These are phyloP conservation scores for Arthrobotrys conoides DNA, from an alignment of 2,329 filamentous ascomycete species.

Conservation along the genomic window DNA sequence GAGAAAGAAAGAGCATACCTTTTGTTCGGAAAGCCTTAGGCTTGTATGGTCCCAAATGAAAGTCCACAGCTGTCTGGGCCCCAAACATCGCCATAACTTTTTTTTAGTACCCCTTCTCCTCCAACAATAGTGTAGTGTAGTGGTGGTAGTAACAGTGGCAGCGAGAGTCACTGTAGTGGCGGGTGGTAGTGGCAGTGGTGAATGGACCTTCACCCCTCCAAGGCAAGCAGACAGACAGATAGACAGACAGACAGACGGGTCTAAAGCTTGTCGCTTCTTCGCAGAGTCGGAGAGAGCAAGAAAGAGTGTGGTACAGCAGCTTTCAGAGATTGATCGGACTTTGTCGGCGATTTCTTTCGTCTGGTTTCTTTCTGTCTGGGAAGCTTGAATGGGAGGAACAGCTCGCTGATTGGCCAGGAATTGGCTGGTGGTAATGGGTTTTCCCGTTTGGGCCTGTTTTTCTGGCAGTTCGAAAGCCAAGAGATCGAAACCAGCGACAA, in stretches of 20 bases:
- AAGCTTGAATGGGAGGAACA: not conserved
- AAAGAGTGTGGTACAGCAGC: not conserved
- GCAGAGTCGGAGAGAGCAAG: not conserved
- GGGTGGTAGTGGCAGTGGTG: not conserved
- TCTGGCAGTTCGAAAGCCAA: not conserved
- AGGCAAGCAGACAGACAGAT: not conserved
- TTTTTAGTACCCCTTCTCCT: not conserved
- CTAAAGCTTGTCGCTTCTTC: not conserved
- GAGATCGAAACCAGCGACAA: not conserved
- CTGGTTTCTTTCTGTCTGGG: not conserved
- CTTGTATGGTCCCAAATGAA: slow-evolving; percentile 34
- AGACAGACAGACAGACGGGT: not conserved
- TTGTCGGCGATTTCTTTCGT: not conserved
- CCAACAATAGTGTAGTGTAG: not conserved
- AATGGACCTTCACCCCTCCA: not conserved
- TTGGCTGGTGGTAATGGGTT: not conserved
- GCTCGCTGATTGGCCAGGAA: not conserved
- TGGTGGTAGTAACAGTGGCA: not conserved
- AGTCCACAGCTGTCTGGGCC: slow-evolving; percentile 7
- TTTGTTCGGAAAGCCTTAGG: slow-evolving; percentile 51
- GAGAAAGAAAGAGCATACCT: slow-evolving; percentile 17
- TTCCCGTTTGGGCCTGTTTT: slow-evolving; percentile 7
- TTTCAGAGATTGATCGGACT: not conserved
- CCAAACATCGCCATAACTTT: slow-evolving; percentile 13
- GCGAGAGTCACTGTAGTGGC: not conserved